phyloP scores from a whole-genome alignment of 2,329 filamentous ascomycete species.

The Dendrostoma leiphaemia region DNA sequence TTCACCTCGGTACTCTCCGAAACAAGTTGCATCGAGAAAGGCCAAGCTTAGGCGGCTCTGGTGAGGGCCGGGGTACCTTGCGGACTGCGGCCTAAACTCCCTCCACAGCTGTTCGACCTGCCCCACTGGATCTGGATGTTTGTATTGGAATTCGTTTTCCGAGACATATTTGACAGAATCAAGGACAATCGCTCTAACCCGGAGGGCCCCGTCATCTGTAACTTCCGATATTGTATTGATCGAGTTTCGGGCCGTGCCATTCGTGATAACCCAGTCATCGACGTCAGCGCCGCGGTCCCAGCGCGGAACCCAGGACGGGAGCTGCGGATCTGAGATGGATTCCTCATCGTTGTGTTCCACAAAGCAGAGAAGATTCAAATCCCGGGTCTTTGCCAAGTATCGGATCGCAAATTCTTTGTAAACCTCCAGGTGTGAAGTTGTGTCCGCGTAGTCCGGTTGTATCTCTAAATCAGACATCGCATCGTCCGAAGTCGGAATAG shows the following conservation, averaged over 20 bases:
- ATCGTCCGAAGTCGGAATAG: background rate
- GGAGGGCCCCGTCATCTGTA: background rate
- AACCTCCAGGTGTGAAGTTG: conserved; percentile 1
- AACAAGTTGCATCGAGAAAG: background rate
- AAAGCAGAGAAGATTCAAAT: conserved; percentile 1
- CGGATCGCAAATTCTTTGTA: conserved; percentile 2
- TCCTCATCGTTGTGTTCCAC: conserved; percentile 32
- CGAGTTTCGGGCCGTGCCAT: background rate
- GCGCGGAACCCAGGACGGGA: conserved; percentile 21
- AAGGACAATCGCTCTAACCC: background rate
- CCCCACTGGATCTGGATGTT: background rate
- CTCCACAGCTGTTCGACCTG: background rate
- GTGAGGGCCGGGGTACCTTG: background rate
- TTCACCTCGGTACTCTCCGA: background rate
- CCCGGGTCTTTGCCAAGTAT: background rate
- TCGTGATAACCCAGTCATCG: too few relatives aligned
- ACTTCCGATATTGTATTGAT: background rate
- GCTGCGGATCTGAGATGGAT: conserved; percentile 35
- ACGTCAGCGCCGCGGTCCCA: background rate
- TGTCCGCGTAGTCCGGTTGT: background rate
- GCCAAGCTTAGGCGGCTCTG: background rate
- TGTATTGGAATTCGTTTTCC: background rate
- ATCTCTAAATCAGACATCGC: background rate
- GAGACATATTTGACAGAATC: background rate
- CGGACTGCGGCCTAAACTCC: background rate